Evolutionary conservation across 306 rosid genomes (phyloP), one percentile per base, ranked within the genome.

Genomic region (Lablab purpureus): DNA sequence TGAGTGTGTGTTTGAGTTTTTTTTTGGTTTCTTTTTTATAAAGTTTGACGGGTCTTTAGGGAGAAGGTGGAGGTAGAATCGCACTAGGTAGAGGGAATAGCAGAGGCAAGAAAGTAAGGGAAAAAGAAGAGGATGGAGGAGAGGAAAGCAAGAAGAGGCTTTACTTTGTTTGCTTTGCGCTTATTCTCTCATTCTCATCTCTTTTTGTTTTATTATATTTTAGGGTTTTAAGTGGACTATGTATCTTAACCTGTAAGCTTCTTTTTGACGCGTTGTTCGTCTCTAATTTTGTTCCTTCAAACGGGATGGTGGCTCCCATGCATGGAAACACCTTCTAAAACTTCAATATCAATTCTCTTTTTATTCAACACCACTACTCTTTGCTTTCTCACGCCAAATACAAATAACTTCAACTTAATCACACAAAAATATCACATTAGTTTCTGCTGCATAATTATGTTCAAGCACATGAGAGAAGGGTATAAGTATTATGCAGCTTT

Each of bases 61-160:
- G 66, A 59, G 66, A 59, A 59, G 66, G 66, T 59, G 66, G 66
- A 25, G 66, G 40, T 60, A 60, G 67, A 60, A 60, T 60, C 67
- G 67, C 41, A 60, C 67, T 60, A 14, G 21, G 5, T 43, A 14
- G 21, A 18, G 67, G 67, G 40, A 60, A 60, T 27, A 60, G 27
- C 60, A 54, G 60, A 54, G 28, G 13, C 27, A 9, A 54, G 60
- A 60, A 60, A 60, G 67, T 60, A 60, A 27, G 15, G 40, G 40
- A 15, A 60, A 60, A 60, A 60, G 67, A 15, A n/a, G 41, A 60
- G 41, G 67, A 13, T 56, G 36, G 41, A 13, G 67, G 21, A 60
- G 67, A 60, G 41, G 67, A 60, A 60, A 60, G 67, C 67, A 60
- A 28, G 67, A 28, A 27, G 67, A 60, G 40, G 19, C 67, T 60